A percentile compares a stretch with the other conserved stretches of the same genome.
These are phyloP conservation scores for Collybia sordida DNA, from an alignment of 768 basidiomycete species.

Conservation along the genomic window DNA sequence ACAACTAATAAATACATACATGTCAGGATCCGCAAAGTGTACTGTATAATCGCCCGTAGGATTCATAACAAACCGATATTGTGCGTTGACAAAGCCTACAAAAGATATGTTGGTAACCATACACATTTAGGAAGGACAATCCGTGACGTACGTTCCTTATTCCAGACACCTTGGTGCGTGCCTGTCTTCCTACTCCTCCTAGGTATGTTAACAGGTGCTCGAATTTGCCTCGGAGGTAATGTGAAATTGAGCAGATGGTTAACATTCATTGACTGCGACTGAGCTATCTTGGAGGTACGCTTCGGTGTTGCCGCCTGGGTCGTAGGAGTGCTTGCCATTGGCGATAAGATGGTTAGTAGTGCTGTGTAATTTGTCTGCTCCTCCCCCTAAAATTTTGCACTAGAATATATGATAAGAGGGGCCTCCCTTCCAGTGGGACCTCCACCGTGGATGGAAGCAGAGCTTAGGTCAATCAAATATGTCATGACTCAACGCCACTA, in stretches of 20 bases:
- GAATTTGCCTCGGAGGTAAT: constrained; percentile 81
- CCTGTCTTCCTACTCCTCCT: constrained; percentile 75
- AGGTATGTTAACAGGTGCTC: constrained; percentile 55
- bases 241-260: constrained; percentile 92
- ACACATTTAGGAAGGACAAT: constrained; percentile 10
- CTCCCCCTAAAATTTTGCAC: constrained; percentile 12
- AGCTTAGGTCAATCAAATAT: constrained; percentile 16
- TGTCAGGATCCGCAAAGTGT: constrained; percentile 97
- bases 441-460: constrained; percentile 28
- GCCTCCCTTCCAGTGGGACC: constrained; percentile 52
- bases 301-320: constrained; percentile 44
- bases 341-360: constrained; percentile 2
- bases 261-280: constrained; percentile 53
- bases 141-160: constrained; percentile 81
- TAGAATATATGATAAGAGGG: constrained; percentile 21
- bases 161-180: constrained; percentile 70
- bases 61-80: constrained; percentile 94
- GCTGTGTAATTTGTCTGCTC: constrained; percentile 4
- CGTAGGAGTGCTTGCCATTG: constrained; percentile 38
- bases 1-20: constrained; percentile 47
- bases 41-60: constrained; percentile 90
- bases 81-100: constrained; percentile 91
- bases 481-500: constrained; percentile 35
- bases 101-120: constrained; percentile 13
- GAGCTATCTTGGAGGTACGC: constrained; percentile 67